Percentiles rank a stretch among this genome's conserved stretches.
phyloP scores from a whole-genome alignment of 768 basidiomycete species.

The Trametes punicea region DNA sequence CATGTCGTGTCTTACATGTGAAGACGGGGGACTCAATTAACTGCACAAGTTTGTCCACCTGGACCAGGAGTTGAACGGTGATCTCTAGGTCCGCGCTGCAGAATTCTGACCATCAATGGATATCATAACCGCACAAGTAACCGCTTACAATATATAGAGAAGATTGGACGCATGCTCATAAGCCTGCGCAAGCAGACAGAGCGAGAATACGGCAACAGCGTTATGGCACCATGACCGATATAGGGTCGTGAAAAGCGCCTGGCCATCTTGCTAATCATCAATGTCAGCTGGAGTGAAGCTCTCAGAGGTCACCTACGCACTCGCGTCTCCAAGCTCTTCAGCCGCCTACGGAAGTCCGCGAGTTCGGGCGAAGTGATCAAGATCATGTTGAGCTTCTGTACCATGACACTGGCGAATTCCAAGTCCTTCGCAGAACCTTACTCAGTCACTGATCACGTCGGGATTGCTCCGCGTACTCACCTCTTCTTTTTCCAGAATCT shows the following conservation, averaged over 20 bases:
- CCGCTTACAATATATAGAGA: conserved; percentile 84
- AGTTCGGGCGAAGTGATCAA: conserved; percentile 95
- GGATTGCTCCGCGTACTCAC: conserved; percentile 38
- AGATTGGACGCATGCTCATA: conserved; percentile 98
- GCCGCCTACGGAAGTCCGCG: conserved; percentile 87
- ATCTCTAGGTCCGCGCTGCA: conserved; percentile 92
- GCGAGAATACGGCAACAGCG: conserved; percentile 92
- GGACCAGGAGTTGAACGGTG: conserved; percentile 90
- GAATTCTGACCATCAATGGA: not conserved
- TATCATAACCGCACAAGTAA: not conserved
- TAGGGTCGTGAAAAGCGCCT: conserved; percentile 88
- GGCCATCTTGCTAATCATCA: conserved; percentile 80
- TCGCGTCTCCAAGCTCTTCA: conserved; percentile 91
- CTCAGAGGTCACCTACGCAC: conserved; percentile 41
- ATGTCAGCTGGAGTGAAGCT: not conserved
- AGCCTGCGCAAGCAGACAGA: conserved; percentile 95
- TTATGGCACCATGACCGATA: conserved; percentile 99
- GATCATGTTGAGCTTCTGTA: conserved; percentile 96
- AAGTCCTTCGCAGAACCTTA: conserved; percentile 71
- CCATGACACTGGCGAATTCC: conserved; percentile 96
- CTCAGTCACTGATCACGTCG: not conserved
- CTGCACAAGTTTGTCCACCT: conserved; percentile 97
- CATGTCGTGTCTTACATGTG: conserved; percentile 61
- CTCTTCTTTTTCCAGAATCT: conserved; percentile 97
- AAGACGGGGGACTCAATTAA: conserved; percentile 98